Evolutionary conservation across 176 grass and related monocot species (phyloP).

Genomic region (Calamus simplicifolius): DNA sequence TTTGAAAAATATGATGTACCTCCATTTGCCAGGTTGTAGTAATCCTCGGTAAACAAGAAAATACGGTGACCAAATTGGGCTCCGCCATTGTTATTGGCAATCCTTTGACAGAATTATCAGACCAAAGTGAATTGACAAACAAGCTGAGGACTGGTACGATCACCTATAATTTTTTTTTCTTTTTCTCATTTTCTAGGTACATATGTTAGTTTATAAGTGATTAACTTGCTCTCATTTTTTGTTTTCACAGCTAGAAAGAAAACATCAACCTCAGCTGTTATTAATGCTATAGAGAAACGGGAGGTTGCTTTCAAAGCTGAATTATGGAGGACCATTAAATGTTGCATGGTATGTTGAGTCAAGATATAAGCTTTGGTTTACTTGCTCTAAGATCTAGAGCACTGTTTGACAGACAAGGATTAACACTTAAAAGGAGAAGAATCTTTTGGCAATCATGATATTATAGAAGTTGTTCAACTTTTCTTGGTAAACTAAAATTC

Average conservation of each 20-base stretch:
- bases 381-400: too few species aligned
- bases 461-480: too few species aligned
- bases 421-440: too few species aligned
- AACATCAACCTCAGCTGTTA: slow-evolving; percentile 16
- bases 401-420: too few species aligned
- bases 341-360: slow-evolving; percentile 26
- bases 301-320: slow-evolving; percentile 25
- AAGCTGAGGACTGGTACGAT: slow-evolving; percentile 12
- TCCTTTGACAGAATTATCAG: background rate
- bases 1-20: background rate
- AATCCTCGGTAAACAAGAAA: slow-evolving; percentile 7
- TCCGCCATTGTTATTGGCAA: slow-evolving; percentile 24
- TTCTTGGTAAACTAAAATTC: too few species aligned
- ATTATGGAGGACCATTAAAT: slow-evolving; percentile 27
- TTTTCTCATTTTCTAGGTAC: background rate
- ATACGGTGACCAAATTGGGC: slow-evolving; percentile 3
- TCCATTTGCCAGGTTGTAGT: slow-evolving; percentile 8
- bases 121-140: slow-evolving; percentile 13
- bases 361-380: background rate
- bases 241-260: slow-evolving; percentile 21
- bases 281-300: slow-evolving; percentile 27
- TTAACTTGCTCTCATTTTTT: too few species aligned
- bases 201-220: background rate
- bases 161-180: background rate
- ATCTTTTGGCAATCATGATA: too few species aligned